These are phyloP conservation scores for Quercus gilva DNA, from an alignment of 306 rosid species.

Conservation along the genomic window DNA sequence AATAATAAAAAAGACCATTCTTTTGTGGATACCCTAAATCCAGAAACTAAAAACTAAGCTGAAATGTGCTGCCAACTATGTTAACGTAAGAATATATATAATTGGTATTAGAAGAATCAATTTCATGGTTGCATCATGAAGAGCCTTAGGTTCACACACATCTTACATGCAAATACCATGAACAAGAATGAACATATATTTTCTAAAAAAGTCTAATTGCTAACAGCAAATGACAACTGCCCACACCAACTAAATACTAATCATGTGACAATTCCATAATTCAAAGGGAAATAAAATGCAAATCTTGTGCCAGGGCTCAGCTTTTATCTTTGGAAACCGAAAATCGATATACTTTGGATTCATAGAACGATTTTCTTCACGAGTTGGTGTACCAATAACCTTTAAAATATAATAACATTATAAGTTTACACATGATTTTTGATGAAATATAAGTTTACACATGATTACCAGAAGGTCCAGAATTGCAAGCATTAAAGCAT, in stretches of 20 bases:
- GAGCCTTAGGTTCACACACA: background rate
- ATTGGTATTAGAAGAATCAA: background rate
- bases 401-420: conserved; percentile 23
- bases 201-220: background rate
- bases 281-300: conserved; percentile 19
- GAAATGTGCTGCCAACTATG: background rate
- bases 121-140: background rate
- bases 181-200: background rate
- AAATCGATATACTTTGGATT: conserved; percentile 92
- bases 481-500: conserved; percentile 1
- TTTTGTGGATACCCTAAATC: conserved; percentile 74
- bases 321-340: conserved; percentile 88
- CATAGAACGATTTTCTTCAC: conserved; percentile 98
- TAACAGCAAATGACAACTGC: background rate
- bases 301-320: conserved; percentile 98
- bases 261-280: background rate
- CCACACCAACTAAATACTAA: background rate
- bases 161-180: background rate
- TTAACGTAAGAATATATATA: background rate
- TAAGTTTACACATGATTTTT: background rate
- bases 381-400: conserved; percentile 86
- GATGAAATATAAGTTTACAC: background rate
- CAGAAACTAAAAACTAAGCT: background rate
- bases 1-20: conserved; percentile 31
- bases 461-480: background rate